Evolutionary conservation across 441 rosid genomes (phyloP).

Genomic region (Erodium trifolium): DNA sequence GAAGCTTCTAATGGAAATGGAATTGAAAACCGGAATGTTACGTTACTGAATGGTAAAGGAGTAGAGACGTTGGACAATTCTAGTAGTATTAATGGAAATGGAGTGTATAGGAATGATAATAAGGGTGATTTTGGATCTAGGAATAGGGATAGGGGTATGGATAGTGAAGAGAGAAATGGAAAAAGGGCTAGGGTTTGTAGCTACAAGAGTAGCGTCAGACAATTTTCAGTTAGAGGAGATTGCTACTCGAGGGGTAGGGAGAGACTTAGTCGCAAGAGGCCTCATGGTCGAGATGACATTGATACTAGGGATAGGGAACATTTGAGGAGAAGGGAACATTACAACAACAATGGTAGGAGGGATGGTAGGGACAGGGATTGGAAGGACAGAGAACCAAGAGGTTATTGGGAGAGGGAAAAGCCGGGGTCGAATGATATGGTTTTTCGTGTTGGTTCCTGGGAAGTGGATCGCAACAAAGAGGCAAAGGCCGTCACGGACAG

Average conservation of each 20-base stretch:
- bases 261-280: constrained; percentile 46
- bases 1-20: not conserved
- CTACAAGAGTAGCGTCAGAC: constrained; percentile 31
- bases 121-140: constrained; percentile 25
- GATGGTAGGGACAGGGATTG: constrained; percentile 51
- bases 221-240: constrained; percentile 37
- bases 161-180: constrained; percentile 36
- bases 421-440: constrained; percentile 63
- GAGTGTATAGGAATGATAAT: constrained; percentile 17
- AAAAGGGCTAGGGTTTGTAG: constrained; percentile 46
- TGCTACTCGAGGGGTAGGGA: constrained; percentile 46
- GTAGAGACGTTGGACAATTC: constrained; percentile 20
- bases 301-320: constrained; percentile 53
- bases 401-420: constrained; percentile 97
- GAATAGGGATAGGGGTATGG: constrained; percentile 26
- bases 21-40: not conserved
- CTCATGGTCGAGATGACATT: constrained; percentile 53
- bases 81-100: constrained; percentile 29
- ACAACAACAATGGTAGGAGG: constrained; percentile 39
- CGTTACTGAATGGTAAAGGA: constrained; percentile 17
- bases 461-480: constrained; percentile 52
- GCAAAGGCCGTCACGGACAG: constrained; percentile 39
- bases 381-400: constrained; percentile 64
- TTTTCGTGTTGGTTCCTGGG: constrained; percentile 77
- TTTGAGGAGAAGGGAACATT: constrained; percentile 51